Evolutionary conservation across 192 early-diverging fungal genomes (phyloP).

Genomic region (Spinellus fusiger): DNA sequence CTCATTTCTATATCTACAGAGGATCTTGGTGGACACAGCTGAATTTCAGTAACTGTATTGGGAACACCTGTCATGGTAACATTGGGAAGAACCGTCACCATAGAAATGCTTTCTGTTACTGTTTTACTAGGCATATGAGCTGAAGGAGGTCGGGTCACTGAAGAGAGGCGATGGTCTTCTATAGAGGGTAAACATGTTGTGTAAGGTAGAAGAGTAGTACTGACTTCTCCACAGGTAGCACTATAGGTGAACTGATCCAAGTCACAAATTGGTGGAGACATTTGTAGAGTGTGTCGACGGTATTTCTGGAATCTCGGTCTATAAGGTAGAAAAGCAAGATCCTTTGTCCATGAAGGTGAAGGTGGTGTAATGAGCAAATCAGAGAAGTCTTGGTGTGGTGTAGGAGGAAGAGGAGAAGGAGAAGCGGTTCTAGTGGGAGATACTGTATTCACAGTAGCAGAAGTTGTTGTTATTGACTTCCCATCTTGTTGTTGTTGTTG

Average conservation of each 20-base stretch:
- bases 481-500: background rate
- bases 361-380: background rate
- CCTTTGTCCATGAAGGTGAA: background rate
- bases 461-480: background rate
- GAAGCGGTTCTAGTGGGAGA: no score
- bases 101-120: background rate
- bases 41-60: background rate
- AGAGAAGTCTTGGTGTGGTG: no score
- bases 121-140: background rate
- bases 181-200: background rate
- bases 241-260: background rate
- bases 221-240: background rate
- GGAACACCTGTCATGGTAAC: background rate
- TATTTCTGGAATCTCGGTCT: constrained; percentile 4
- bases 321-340: background rate
- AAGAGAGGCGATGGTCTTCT: background rate
- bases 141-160: background rate
- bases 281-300: constrained; percentile 12
- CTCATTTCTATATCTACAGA: background rate
- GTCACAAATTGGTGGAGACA: constrained; percentile 1
- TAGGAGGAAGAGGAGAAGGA: no score
- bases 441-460: background rate
- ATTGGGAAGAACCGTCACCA: background rate
- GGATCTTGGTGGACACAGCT: background rate
- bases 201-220: background rate